phyloP scores from a whole-genome alignment of 768 basidiomycete species.

The Tylopilus balloui region DNA sequence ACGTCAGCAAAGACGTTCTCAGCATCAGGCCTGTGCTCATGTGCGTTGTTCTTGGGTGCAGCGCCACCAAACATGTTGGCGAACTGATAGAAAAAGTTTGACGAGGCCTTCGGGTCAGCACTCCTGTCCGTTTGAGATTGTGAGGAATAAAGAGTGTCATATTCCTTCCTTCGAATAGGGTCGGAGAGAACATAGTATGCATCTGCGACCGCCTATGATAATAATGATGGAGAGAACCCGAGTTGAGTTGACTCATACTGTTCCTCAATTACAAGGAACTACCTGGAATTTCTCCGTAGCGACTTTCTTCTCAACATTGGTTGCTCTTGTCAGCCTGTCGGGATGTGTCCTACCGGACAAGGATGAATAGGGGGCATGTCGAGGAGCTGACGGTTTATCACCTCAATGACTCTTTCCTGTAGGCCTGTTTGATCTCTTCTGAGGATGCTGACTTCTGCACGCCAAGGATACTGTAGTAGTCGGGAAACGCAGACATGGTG shows the following conservation, averaged over 20 bases:
- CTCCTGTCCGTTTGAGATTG: slow-evolving; percentile 48
- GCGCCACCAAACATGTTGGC: slow-evolving; percentile 60
- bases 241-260: background rate
- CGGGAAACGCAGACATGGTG: slow-evolving; percentile 71
- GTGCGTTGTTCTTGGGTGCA: slow-evolving; percentile 30
- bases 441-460: slow-evolving; percentile 53
- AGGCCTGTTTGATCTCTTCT: slow-evolving; percentile 72
- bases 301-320: slow-evolving; percentile 59
- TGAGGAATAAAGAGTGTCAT: slow-evolving; percentile 62
- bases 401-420: slow-evolving; percentile 78
- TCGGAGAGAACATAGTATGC: slow-evolving; percentile 94
- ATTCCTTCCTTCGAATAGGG: slow-evolving; percentile 62
- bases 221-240: background rate
- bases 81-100: slow-evolving; percentile 74
- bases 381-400: slow-evolving; percentile 20
- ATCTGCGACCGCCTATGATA: slow-evolving; percentile 69
- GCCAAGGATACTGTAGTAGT: slow-evolving; percentile 68
- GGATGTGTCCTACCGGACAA: slow-evolving; percentile 70
- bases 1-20: slow-evolving; percentile 84
- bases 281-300: slow-evolving; percentile 89
- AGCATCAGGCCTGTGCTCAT: slow-evolving; percentile 59
- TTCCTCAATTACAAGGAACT: background rate
- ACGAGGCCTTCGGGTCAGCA: slow-evolving; percentile 61
- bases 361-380: slow-evolving; percentile 10
- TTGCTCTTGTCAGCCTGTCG: slow-evolving; percentile 71